Evolutionary conservation across 257 asterid species (phyloP).

Genomic region (Linderniella brevidens): DNA sequence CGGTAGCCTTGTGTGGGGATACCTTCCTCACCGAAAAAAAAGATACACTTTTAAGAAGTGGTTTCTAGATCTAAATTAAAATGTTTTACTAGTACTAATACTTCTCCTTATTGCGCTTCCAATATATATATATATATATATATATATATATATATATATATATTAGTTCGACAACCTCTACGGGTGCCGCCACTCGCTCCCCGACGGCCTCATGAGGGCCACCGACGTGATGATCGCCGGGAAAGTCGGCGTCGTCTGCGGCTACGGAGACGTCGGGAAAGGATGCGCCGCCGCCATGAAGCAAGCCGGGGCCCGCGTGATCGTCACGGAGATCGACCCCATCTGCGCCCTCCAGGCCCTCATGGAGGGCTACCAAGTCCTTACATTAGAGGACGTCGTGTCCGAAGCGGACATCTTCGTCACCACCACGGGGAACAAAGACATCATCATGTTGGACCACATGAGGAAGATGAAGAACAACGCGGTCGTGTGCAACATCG

Average conservation of each 20-base stretch:
- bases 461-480: conserved; percentile 47
- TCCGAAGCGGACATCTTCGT: conserved; percentile 34
- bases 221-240: conserved; percentile 40
- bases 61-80: too few relatives aligned
- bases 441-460: conserved; percentile 35
- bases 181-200: conserved; percentile 43
- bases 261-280: conserved; percentile 38
- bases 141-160: neutral
- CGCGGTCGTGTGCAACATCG: conserved; percentile 44
- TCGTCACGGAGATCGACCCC: conserved; percentile 34
- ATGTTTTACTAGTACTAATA: too few relatives aligned
- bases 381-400: conserved; percentile 19
- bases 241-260: conserved; percentile 31
- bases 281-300: conserved; percentile 33
- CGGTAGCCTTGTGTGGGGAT: too few relatives aligned
- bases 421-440: conserved; percentile 42
- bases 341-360: conserved; percentile 43
- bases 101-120: too few relatives aligned
- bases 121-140: neutral
- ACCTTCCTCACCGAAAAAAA: too few relatives aligned
- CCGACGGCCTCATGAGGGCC: conserved; percentile 39
- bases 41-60: too few relatives aligned
- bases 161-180: conserved; percentile 27
- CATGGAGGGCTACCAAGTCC: conserved; percentile 39
- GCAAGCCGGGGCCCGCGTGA: conserved; percentile 34